phyloP scores from a whole-genome alignment of 1,284 basidiomycete species.

The Austropuccinia psidii region DNA sequence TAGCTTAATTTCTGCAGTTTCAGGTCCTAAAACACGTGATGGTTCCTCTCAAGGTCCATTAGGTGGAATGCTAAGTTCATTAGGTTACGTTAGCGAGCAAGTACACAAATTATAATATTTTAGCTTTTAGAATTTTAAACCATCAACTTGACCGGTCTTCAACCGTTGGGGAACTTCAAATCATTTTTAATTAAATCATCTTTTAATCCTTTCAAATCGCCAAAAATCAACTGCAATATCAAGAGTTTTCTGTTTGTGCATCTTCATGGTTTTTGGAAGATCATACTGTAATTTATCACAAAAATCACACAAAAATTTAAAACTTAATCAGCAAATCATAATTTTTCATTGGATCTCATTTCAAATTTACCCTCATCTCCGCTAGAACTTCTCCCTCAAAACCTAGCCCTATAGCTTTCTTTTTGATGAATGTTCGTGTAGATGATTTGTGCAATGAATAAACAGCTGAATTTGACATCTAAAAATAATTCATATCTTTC shows the following conservation, averaged over 20 bases:
- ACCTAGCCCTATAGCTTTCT: slow-evolving; percentile 2
- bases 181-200: background rate
- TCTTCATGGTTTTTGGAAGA: slow-evolving; percentile 31
- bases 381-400: slow-evolving; percentile 16
- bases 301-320: background rate
- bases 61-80: slow-evolving; percentile 26
- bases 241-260: slow-evolving; percentile 25
- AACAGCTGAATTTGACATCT: slow-evolving; percentile 17
- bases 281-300: background rate
- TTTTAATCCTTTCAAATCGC: slow-evolving; percentile 15
- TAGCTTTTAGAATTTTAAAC: too few species aligned
- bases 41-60: slow-evolving; percentile 25
- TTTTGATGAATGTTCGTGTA: slow-evolving; percentile 15
- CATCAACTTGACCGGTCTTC: background rate
- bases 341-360: background rate
- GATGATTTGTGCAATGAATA: slow-evolving; percentile 34
- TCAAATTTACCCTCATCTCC: slow-evolving; percentile 20
- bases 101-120: slow-evolving; percentile 7
- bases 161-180: background rate
- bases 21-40: slow-evolving; percentile 19
- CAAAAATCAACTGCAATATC: slow-evolving; percentile 32
- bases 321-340: background rate
- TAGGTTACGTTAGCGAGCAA: slow-evolving; percentile 20
- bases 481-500: background rate
- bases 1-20: slow-evolving; percentile 27